phyloP scores from a whole-genome alignment of 1,284 basidiomycete genomes.

The Salmacisia buchloeana region DNA sequence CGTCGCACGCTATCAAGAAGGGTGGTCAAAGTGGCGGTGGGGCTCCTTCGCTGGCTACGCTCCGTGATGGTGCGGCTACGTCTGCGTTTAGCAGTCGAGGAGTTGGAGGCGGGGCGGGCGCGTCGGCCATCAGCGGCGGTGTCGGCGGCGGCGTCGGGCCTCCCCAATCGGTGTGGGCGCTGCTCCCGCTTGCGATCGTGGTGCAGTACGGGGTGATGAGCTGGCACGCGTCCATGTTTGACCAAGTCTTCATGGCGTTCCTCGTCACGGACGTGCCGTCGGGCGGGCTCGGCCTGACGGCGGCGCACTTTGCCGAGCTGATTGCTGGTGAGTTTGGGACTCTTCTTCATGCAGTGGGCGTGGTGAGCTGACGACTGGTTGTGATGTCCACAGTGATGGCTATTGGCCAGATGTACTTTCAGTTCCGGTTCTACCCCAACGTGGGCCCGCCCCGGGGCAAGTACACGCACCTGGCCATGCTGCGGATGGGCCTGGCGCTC shows the following conservation, averaged over 20 bases:
- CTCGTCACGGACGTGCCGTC: slow-evolving; percentile 45
- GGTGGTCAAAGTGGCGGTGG: slow-evolving; percentile 12
- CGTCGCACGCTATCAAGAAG: not conserved
- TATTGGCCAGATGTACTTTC: slow-evolving; percentile 32
- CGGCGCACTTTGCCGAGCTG: slow-evolving; percentile 48
- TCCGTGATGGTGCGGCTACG: slow-evolving; percentile 5
- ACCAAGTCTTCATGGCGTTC: slow-evolving; percentile 51
- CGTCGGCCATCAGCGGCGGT: slow-evolving; percentile 6
- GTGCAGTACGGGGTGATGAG: slow-evolving; percentile 46
- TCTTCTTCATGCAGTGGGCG: not conserved
- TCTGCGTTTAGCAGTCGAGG: slow-evolving; percentile 16
- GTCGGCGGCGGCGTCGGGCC: not conserved
- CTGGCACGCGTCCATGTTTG: slow-evolving; percentile 49
- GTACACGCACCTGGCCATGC: slow-evolving; percentile 46
- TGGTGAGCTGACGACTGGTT: slow-evolving; percentile 53
- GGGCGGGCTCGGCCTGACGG: slow-evolving; percentile 47
- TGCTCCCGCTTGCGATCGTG: slow-evolving; percentile 45
- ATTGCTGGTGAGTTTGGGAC: slow-evolving; percentile 37
- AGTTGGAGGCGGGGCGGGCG: not conserved
- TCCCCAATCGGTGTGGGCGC: slow-evolving; percentile 24
- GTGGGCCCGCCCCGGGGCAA: slow-evolving; percentile 51
- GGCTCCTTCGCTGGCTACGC: slow-evolving; percentile 11
- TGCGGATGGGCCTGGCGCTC: slow-evolving; percentile 36
- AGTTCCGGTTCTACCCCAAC: slow-evolving; percentile 67
- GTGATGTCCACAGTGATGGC: slow-evolving; percentile 28